Evolutionary conservation across 306 rosid genomes (phyloP), one percentile per base, ranked within the genome.

Genomic region (Cicer bijugum): DNA sequence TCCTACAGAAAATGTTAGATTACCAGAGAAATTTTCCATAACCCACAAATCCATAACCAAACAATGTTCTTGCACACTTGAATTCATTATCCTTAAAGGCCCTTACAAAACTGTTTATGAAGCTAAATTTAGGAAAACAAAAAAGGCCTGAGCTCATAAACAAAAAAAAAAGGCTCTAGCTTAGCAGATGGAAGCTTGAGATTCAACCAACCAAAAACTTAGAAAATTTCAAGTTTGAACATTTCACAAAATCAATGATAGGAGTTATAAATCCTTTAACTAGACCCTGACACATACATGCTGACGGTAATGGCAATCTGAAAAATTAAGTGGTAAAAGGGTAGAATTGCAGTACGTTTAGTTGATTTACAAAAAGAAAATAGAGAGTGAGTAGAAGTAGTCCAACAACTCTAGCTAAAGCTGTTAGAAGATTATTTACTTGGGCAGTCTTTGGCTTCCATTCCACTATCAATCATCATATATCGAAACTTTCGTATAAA

Each of bases 41-140:
- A 28, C 35, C 35, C 35, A 28, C 5, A 28, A 28, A 28, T 28
- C 35, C 35, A 28, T 28, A 5, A n/a, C 55, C 17, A 48, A 48
- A 48, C 55, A 48, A 48, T 48, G 55, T n/a, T 48, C 19, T 48
- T 48, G n/a, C 55, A 48, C 53, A 15, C 53, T 48, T 48, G 53
- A 48, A n/a, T 48, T 48, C 8, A n/a, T 48, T 48, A 48, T 48
- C 55, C 9, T 48, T n/a, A 48, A 6, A 48, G 7, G 16, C 16
- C 55, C 55, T 48, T 48, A 28, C 12, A 48, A 42, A 42, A 42
- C 8, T 42, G 9, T 42, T 42, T n/a, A 48, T n/a, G 55, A 48
- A 48, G 17, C 19, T 6, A 48, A 48, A 48, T 6, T 48, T 16
- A 48, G 55, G 55, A 48, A n/a, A 48, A 48, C 15, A 12, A 47